Base-by-base conservation (phyloP, 176 grass and related monocot species). In the Bothriochloa decipiens region DNA sequence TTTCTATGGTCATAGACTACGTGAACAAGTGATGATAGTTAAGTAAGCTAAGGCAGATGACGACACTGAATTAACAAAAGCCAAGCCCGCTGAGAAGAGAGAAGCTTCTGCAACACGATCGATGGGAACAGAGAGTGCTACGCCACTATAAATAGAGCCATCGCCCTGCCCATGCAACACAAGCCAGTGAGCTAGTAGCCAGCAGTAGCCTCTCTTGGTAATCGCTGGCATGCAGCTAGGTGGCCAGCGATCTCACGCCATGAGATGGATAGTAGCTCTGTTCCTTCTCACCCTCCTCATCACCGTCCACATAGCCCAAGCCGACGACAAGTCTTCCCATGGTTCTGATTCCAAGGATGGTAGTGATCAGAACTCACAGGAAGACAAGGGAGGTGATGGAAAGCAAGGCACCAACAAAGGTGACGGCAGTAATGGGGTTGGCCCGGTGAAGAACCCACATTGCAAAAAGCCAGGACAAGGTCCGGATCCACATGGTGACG, bases 131-230 rank as follows among this genome's bases (percentile, higher is more conserved):
- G 47, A 14, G 65, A 10, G 22, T 22, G 13, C 36, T 42, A 43
- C 13, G 49, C 70, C 8, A 23, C 58, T 89, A 76, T 85, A 89
- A 75, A 81, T 85, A 80, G 49, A 73, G 7, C 52, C 36, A 52
- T 52, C 3, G 6, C 10, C 3, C 47, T 11, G 8, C 1, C 47
- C 11, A 39, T 75, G 52, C 20, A 80, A 45, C 82, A 75, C 11
- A 89, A 57, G 65, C 75, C 13, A 49, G 71, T 40, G 8, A 80
- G 57, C 57, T 61, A n/a, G 72, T n/a, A 23, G 39, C 6, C 3
- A 37, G 49, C 45, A 41, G 14, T 18, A 72, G 50, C 58, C 76
- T 45, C 35, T 11, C 84, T 46, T 47, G 47, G 45, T 60, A 17
- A 14, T 27, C 29, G 57, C 66, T 65, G 35, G 4, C 18, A 22